A percentile compares a stretch with the other conserved stretches of the same genome.
These are phyloP conservation scores for Paratinospora sagittata DNA, from an alignment of 164 flowering plant species.

Conservation along the genomic window DNA sequence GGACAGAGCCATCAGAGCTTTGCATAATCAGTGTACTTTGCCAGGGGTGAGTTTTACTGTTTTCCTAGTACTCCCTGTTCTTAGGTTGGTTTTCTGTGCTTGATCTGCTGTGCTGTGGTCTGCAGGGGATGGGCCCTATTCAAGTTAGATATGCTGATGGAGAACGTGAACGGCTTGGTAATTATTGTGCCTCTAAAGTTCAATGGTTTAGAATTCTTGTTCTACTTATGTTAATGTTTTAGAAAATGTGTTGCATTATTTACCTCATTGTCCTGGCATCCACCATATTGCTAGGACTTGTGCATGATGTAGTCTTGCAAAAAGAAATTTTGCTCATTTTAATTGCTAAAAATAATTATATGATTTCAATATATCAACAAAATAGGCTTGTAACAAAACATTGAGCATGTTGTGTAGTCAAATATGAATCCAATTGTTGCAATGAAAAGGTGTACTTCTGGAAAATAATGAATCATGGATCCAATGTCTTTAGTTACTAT, in stretches of 20 bases:
- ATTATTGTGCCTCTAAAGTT: slow-evolving; percentile 9
- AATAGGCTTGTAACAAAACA: background rate
- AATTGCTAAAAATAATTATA: background rate
- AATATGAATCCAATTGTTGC: background rate
- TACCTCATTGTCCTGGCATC: background rate
- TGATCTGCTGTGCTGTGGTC: slow-evolving; percentile 13
- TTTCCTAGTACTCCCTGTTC: slow-evolving; percentile 4
- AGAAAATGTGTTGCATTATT: background rate
- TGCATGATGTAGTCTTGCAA: background rate
- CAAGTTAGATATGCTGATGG: slow-evolving; percentile 99
- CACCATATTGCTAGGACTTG: background rate
- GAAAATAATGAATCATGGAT: background rate
- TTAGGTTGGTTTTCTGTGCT: background rate
- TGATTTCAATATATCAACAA: background rate
- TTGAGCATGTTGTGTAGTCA: background rate
- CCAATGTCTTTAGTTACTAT: background rate
- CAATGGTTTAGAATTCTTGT: background rate
- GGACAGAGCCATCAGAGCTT: slow-evolving; percentile 81
- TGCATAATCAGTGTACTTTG: slow-evolving; percentile 83
- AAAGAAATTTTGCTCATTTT: background rate
- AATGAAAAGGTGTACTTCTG: background rate
- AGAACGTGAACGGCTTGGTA: slow-evolving; percentile 94
- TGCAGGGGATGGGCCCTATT: slow-evolving; percentile 83
- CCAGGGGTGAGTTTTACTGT: slow-evolving; percentile 70
- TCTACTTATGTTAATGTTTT: background rate